phyloP scores from a whole-genome alignment of 306 rosid genomes.

The Trifolium subterraneum region DNA sequence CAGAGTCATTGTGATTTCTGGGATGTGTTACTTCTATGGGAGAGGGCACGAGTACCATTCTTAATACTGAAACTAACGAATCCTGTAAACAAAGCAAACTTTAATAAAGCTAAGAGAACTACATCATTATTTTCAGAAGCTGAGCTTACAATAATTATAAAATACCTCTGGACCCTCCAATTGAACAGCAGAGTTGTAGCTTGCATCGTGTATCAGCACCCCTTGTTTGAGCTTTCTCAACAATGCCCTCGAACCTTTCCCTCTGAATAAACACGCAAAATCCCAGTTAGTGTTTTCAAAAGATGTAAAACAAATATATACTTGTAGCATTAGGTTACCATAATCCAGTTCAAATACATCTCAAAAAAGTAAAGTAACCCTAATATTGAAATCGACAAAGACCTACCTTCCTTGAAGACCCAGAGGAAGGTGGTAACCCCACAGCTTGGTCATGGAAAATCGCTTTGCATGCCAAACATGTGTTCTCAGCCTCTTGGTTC shows the following conservation, averaged over 20 bases:
- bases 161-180: constrained; percentile 89
- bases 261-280: constrained; percentile 54
- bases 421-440: constrained; percentile 85
- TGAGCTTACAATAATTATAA: constrained; percentile 2
- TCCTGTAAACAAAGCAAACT: constrained; percentile 52
- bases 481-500: constrained; percentile 84
- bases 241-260: constrained; percentile 82
- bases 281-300: constrained; percentile 29
- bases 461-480: constrained; percentile 97
- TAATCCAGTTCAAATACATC: constrained; percentile 17
- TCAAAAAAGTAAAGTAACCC: constrained; percentile 22
- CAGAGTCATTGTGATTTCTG: constrained; percentile 44
- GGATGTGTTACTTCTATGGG: constrained; percentile 37
- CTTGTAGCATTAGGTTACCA: constrained; percentile 14
- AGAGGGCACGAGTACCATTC: constrained; percentile 67
- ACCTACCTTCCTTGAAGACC: constrained; percentile 79
- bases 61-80: constrained; percentile 59
- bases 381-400: neutral
- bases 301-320: neutral
- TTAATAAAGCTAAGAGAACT: constrained; percentile 2
- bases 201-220: constrained; percentile 77
- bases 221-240: constrained; percentile 71
- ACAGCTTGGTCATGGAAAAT: constrained; percentile 77
- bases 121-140: neutral
- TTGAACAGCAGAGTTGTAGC: constrained; percentile 71